Base-by-base conservation (phyloP, 371 early-diverging fungal species). In the Blakeslea trispora region DNA sequence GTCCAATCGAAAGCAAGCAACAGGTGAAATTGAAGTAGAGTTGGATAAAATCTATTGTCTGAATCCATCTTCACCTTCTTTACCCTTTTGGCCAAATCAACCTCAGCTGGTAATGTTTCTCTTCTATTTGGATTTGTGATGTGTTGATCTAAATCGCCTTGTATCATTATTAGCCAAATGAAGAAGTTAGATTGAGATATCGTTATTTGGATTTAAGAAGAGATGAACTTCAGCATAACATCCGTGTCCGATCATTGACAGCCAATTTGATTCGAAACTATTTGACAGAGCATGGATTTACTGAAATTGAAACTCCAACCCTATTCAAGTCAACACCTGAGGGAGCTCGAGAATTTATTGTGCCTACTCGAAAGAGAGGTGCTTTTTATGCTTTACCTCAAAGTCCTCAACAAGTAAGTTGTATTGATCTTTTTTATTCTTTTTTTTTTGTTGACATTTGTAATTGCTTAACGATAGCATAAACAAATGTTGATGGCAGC, bases 301-400 rank as follows among this genome's bases (percentile, higher is more conserved):
- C 85, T 6, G 96, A 96, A 53, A 89, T 96, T n/a, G 96, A 96
- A 57, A 95, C 95, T 0, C 95, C 96, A 7, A 76, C 84, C 31
- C 78, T 96, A 24, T 94, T 94, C 70, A 95, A 95, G 63, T 89
- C 92, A n/a, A 95, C 96, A 1, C 93, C 95, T 9, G 95, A 96
- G 71, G 95, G 96, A 13, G 95, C 96, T 2, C 81, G 94, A 6
- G 96, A 96, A 69, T 96, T 91, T 62, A 80, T 94, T 24, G 94
- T 96, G 0, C 95, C 96, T n/a, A 93, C 95, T 5, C 79, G 95
- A 42, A 79, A 78, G 19, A 63, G 63, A 23, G 89, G 90, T 13
- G 74, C 79, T 8, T 95, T 91, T 61, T 95, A 92, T 61, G 93
- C 95, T 0, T 81, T 96, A 21, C 90, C 96, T 17, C 96, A 96